Base-by-base conservation (phyloP, 345 rosid genomes). In the Brassica juncea region DNA sequence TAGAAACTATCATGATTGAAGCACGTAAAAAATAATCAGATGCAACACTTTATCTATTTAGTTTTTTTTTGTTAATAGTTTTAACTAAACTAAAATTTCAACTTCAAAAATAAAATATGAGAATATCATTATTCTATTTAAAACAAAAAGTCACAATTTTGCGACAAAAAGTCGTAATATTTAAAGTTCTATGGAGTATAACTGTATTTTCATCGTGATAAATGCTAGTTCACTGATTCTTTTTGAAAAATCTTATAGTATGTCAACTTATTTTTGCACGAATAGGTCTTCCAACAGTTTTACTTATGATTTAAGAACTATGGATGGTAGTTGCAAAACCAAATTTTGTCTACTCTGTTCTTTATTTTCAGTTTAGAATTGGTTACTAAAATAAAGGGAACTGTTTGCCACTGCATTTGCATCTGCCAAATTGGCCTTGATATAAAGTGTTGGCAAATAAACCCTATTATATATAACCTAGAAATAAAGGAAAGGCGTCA, bases 281-380 rank as follows among this genome's bases (percentile, higher is more conserved):
- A 52, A 52, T 52, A 47, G 16, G 16, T 14, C 54, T 47, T 47
- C 54, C 16, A 47, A 4, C 54, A 14, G 54, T 12, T 47, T 49
- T 49, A 49, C 57, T 49, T 49, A 49, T 44, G 19, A 49, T n/a
- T 5, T 49, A 4, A 49, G 16, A 49, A 49, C 57, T n/a, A 25
- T 60, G 12, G 47, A 25, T 60, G 12, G 47, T 62, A 70, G 62
- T 15, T 70, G 73, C 73, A 70, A 70, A 70, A 70, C 14, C 61
- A 52, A 70, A 70, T 3, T 30, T 8, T 52, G 15, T 52, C 9
- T 49, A n/a, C 62, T 70, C 5, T 4, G 14, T 28, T 52, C 1
- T 47, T 4, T 64, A 5, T 32, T 15, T 16, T 35, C 9, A 28
- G 6, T 14, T 28, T 5, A 61, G n/a, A 28, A 5, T 7, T n/a